Evolutionary conservation across 495 filamentous ascomycete species (phyloP), one percentile per base, ranked within the genome.

Genomic region (Aspergillus conjunctus): DNA sequence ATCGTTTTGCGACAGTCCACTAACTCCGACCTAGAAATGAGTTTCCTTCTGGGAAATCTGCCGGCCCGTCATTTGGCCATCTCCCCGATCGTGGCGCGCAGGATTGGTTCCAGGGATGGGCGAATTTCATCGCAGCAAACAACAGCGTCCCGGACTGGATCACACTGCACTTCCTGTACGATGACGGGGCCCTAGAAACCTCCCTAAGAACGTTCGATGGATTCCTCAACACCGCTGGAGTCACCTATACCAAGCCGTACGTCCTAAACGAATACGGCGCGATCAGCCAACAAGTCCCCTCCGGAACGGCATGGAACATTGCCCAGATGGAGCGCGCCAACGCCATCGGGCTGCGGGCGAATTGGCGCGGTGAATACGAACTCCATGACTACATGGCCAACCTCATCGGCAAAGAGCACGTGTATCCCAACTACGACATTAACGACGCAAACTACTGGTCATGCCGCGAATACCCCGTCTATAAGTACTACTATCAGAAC

Each of bases 351-450:
- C 44, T 46, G n/a, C 44, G 44, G 7, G 44, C n/a, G 4, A 46
- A 46, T 3, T 46, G 44, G 44, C 44, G n/a, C 44, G 20, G 44
- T 11, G n/a, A 20, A 4, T 46, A 46, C 20, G n/a, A 46, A n/a
- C 44, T 46, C n/a, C 44, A 46, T 4, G 44, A 46, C 18, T 46
- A 18, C 44, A 46, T 46, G 44, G 44, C 44, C 44, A 46, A 46
- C 20, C 44, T 46, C 4, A 4, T 46, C n/a, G 44, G 44, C n/a
- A 46, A 46, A 3, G 5, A 7, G n/a, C n/a, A 46, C 3, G 44
- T 21, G 0, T 21, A 18, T 5, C n/a, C n/a, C n/a, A 20, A 46
- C 15, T 46, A 46, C n/a, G 20, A 21, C n/a, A 21, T 21, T n/a
- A 20, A 17, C 6, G n/a, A 17, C 11, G 20, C 44, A 3, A n/a